Percentiles rank a stretch among this genome's conserved stretches.
phyloP scores from a whole-genome alignment of 2,329 filamentous ascomycete genomes.

The Sporothrix humicola region DNA sequence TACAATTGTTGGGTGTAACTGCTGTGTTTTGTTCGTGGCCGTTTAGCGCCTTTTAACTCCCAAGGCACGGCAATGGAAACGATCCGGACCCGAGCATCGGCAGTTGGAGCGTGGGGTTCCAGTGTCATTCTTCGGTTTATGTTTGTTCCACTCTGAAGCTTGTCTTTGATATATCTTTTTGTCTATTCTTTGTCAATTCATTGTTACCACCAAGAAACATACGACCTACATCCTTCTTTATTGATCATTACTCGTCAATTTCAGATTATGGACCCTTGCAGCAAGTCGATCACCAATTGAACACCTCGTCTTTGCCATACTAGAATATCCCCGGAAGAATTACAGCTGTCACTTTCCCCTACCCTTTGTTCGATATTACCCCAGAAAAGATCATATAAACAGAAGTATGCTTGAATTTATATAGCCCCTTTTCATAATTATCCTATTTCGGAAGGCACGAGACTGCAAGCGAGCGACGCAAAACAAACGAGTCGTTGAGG shows the following conservation, averaged over 20 bases:
- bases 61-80: conserved; percentile 24
- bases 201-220: not conserved
- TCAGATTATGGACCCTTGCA: not conserved
- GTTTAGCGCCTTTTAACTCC: not conserved
- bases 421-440: conserved; percentile 1
- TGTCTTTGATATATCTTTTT: conserved; percentile 9
- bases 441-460: conserved; percentile 4
- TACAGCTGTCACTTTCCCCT: not conserved
- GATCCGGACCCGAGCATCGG: conserved; percentile 19
- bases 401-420: not conserved
- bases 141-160: not conserved
- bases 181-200: not conserved
- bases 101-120: conserved; percentile 26
- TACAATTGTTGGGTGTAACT: not conserved
- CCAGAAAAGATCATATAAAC: not conserved
- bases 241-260: not conserved
- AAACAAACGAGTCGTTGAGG: not conserved
- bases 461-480: conserved; percentile 3
- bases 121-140: conserved; percentile 7
- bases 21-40: not conserved
- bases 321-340: not conserved
- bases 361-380: not conserved
- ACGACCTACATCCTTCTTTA: no score
- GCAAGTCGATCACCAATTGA: not conserved
- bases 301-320: not conserved